Evolutionary conservation across 108 stramenopile species (phyloP), one percentile per base, ranked within the genome.

Genomic region (Pseudonitzschia multistriata): DNA sequence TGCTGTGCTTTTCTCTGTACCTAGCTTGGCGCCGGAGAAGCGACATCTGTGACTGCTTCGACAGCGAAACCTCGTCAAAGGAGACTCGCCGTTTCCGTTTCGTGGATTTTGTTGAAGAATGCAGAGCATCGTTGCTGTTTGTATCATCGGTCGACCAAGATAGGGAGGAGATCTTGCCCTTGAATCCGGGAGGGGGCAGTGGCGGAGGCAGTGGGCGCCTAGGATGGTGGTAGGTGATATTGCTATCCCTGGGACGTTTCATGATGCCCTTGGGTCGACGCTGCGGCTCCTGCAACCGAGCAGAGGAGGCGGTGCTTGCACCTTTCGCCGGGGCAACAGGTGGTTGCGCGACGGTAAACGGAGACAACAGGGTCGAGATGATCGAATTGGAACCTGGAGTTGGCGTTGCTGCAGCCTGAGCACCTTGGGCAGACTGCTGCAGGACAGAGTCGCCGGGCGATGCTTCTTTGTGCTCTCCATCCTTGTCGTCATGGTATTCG

Each of bases 161-260:
- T 21, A 17, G 15, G 13, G 13, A 21, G n/a, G 49, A 15, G 13
- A 21, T 3, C 49, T 6, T 8, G 2, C 4, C 50, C 25, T 3
- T n/a, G 50, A 30, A 59, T 21, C 57, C 57, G 15, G 57, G 57
- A 19, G 57, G 57, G 11, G 57, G 57, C 25, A 35, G 57, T 2
- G 31, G 31, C 31, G 57, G 57, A 17, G 31, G 57, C 31, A 35
- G 31, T n/a, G 57, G 57, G 5, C 34, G 31, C 17, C 34, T 30
- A 17, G 57, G 57, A 35, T 59, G 57, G 29, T 59, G 57, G 31
- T 59, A 33, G n/a, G 57, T 35, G 31, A 57, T 27, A 57, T 59
- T 59, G 57, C 57, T 59, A 30, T 59, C 57, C 34, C 57, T 34
- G n/a, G 57, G 57, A 59, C 57, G 57, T 30, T 59, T 59, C 57